Evolutionary conservation across 768 basidiomycete species (phyloP).

Genomic region (Kwoniella newhampshirensis): DNA sequence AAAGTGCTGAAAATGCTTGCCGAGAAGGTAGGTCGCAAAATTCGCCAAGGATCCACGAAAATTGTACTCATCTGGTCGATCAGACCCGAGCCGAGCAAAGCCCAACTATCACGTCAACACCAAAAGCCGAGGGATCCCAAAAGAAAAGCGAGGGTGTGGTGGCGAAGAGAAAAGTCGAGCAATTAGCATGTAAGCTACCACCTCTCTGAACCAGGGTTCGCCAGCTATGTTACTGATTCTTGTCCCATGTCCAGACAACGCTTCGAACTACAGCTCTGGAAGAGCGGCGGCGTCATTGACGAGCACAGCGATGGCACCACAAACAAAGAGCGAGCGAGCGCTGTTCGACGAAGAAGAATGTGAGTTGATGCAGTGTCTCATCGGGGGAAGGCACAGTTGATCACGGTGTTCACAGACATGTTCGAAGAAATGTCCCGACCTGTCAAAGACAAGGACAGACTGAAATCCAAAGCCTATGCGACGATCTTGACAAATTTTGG

Average conservation of each 20-base stretch:
- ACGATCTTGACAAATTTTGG: slow-evolving; percentile 92
- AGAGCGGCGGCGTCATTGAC: slow-evolving; percentile 89
- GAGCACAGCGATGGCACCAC: slow-evolving; percentile 83
- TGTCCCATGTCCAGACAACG: slow-evolving; percentile 54
- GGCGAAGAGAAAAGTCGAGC: slow-evolving; percentile 41
- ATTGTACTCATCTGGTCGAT: slow-evolving; percentile 8
- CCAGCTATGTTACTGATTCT: not conserved
- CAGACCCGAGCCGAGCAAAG: slow-evolving; percentile 36
- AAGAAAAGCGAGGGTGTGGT: slow-evolving; percentile 43
- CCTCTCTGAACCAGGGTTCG: no score
- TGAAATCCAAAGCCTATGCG: slow-evolving; percentile 88
- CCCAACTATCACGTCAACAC: slow-evolving; percentile 11
- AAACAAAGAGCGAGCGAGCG: slow-evolving; percentile 68
- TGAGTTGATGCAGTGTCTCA: slow-evolving; percentile 30
- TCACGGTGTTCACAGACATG: slow-evolving; percentile 62
- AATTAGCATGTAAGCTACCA: slow-evolving; percentile 42
- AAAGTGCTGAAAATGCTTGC: slow-evolving; percentile 54
- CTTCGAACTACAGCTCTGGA: slow-evolving; percentile 61
- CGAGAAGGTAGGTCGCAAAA: slow-evolving; percentile 46
- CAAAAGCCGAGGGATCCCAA: slow-evolving; percentile 2
- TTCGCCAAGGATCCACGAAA: not conserved
- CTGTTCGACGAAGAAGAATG: slow-evolving; percentile 98
- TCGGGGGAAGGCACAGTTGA: no score
- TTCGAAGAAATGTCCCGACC: slow-evolving; percentile 86
- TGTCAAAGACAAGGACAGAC: slow-evolving; percentile 85